Percentiles rank a stretch among this genome's conserved stretches.
Evolutionary conservation across 2,329 filamentous ascomycete species (phyloP).

Genomic region (Cladorrhinum sp.): DNA sequence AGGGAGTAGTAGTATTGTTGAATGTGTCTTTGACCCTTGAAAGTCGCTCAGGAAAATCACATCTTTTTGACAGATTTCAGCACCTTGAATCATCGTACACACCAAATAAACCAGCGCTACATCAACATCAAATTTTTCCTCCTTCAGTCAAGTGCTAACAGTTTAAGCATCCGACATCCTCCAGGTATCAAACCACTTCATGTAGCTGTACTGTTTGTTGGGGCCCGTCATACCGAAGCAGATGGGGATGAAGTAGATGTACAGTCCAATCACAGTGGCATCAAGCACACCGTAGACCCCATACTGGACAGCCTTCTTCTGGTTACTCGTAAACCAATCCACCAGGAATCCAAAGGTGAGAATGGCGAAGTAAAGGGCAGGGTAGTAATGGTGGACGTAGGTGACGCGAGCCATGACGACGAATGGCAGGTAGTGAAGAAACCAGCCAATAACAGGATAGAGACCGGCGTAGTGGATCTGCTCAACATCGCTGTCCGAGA

Average conservation of each 20-base stretch:
- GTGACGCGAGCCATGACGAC: slow-evolving; percentile 97
- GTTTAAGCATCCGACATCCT: slow-evolving; percentile 62
- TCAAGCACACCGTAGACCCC: slow-evolving; percentile 74
- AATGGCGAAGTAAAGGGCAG: slow-evolving; percentile 95
- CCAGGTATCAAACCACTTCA: slow-evolving; percentile 93
- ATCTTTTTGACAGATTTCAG: neutral
- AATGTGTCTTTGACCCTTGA: neutral
- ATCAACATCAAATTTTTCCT: neutral
- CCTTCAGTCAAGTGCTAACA: neutral
- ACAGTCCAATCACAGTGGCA: slow-evolving; percentile 70
- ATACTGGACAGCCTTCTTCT: slow-evolving; percentile 62
- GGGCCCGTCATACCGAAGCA: slow-evolving; percentile 93
- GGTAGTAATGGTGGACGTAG: slow-evolving; percentile 99
- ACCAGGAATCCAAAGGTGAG: slow-evolving; percentile 81
- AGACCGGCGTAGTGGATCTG: slow-evolving; percentile 91
- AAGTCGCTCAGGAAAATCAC: neutral
- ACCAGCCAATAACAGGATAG: slow-evolving; percentile 91
- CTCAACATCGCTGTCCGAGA: slow-evolving; percentile 77
- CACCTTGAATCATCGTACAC: slow-evolving; percentile 16
- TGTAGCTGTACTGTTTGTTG: slow-evolving; percentile 79
- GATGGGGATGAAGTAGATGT: slow-evolving; percentile 87
- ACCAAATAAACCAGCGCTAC: slow-evolving; percentile 6
- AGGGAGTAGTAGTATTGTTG: neutral
- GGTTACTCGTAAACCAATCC: slow-evolving; percentile 74
- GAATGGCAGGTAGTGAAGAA: slow-evolving; percentile 94